phyloP scores from a whole-genome alignment of 306 rosid species.

The Casuarina equisetifolia region DNA sequence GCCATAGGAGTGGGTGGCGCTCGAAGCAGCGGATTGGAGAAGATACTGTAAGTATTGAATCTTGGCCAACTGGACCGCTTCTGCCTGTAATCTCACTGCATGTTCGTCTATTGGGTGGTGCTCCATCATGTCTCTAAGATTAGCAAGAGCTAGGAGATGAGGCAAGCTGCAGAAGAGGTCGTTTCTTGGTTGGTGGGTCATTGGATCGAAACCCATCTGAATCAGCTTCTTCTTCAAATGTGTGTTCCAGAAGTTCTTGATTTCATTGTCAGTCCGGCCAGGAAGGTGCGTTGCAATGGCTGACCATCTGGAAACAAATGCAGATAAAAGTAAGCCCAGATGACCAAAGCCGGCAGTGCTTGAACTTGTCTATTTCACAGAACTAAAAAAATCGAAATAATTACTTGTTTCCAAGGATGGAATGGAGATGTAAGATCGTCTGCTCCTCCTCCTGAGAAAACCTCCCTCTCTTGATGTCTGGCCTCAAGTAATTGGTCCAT shows the following conservation, averaged over 20 bases:
- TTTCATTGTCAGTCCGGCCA: slow-evolving; percentile 79
- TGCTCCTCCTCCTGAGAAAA: slow-evolving; percentile 86
- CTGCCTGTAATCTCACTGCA: slow-evolving; percentile 46
- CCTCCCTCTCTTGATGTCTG: slow-evolving; percentile 85
- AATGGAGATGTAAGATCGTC: slow-evolving; percentile 82
- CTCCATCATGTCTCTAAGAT: slow-evolving; percentile 48
- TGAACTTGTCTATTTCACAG: background rate
- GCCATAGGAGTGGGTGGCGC: slow-evolving; percentile 35
- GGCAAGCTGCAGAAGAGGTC: slow-evolving; percentile 65
- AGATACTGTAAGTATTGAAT: slow-evolving; percentile 56
- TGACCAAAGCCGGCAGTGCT: no score
- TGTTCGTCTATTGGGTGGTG: slow-evolving; percentile 52
- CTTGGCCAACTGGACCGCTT: slow-evolving; percentile 52
- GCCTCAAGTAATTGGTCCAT: slow-evolving; percentile 90
- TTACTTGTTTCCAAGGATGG: slow-evolving; percentile 88
- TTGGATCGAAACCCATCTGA: slow-evolving; percentile 94
- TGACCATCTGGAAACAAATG: slow-evolving; percentile 55
- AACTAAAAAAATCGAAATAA: background rate
- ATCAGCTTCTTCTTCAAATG: slow-evolving; percentile 78
- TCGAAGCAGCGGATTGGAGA: slow-evolving; percentile 47
- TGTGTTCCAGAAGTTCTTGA: slow-evolving; percentile 87
- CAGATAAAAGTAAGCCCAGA: background rate
- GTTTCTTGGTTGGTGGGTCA: slow-evolving; percentile 87
- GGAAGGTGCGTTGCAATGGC: slow-evolving; percentile 78
- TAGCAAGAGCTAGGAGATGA: slow-evolving; percentile 62